Evolutionary conservation across 2,329 filamentous ascomycete species (phyloP).

Genomic region (Fusarium liriodendri): DNA sequence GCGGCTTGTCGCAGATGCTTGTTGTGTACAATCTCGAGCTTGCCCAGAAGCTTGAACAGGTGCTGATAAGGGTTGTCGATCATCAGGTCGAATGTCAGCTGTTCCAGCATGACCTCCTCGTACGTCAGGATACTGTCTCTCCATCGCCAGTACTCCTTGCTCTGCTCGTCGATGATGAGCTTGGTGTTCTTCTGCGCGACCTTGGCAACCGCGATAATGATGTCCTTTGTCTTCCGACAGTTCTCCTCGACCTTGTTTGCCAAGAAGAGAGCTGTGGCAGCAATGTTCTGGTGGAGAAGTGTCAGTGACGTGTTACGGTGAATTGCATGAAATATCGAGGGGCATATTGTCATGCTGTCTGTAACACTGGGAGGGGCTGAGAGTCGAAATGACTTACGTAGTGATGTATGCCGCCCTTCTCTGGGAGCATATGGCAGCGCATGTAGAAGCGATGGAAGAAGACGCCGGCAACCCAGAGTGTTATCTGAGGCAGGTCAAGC

Average conservation of each 20-base stretch:
- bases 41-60: slow-evolving; percentile 83
- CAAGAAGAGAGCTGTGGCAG: slow-evolving; percentile 90
- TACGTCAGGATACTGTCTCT: slow-evolving; percentile 91
- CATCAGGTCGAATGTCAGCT: slow-evolving; percentile 92
- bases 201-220: slow-evolving; percentile 93
- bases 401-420: slow-evolving; percentile 84
- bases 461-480: slow-evolving; percentile 89
- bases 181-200: slow-evolving; percentile 95
- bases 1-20: slow-evolving; percentile 85
- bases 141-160: slow-evolving; percentile 99
- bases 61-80: slow-evolving; percentile 88
- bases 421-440: slow-evolving; percentile 83
- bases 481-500: slow-evolving; percentile 91
- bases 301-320: slow-evolving; percentile 24
- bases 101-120: slow-evolving; percentile 92
- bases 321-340: neutral
- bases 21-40: slow-evolving; percentile 80
- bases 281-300: slow-evolving; percentile 71
- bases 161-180: slow-evolving; percentile 93
- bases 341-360: neutral
- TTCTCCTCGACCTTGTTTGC: slow-evolving; percentile 98
- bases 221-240: slow-evolving; percentile 92
- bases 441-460: slow-evolving; percentile 98
- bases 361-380: neutral
- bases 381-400: slow-evolving; percentile 71